Evolutionary conservation across 2,329 filamentous ascomycete species (phyloP).

Genomic region (Calonectria pauciramosa): DNA sequence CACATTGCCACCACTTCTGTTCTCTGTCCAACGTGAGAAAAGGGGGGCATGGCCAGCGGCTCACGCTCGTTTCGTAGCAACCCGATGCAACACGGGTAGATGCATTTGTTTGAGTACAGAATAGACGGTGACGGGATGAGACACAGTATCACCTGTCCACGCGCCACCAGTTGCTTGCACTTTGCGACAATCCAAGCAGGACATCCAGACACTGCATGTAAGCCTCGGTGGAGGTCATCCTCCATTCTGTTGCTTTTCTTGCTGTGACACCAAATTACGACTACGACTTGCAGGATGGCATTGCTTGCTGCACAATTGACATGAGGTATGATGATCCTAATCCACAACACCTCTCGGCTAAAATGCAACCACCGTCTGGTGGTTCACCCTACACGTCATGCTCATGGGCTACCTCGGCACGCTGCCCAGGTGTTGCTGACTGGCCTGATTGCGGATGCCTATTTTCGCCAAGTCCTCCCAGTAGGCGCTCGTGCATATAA

Average conservation of each 20-base stretch:
- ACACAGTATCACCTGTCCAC: constrained; percentile 2
- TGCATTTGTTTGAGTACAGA: constrained; percentile 22
- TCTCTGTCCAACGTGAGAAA: constrained; percentile 32
- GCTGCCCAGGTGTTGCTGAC: neutral
- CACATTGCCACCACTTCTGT: constrained; percentile 29
- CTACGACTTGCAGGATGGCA: constrained; percentile 18
- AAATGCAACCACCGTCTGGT: constrained; percentile 3
- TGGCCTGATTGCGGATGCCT: neutral
- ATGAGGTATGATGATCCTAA: constrained; percentile 34
- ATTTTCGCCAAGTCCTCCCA: neutral
- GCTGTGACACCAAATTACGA: constrained; percentile 17
- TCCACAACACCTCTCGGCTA: constrained; percentile 28
- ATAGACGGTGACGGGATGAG: constrained; percentile 5
- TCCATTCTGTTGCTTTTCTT: constrained; percentile 13
- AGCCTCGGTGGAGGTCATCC: neutral
- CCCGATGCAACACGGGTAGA: constrained; percentile 28
- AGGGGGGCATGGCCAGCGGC: constrained; percentile 19
- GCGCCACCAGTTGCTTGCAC: neutral
- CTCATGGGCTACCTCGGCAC: neutral
- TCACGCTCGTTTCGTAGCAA: constrained; percentile 31
- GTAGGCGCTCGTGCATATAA: constrained; percentile 1
- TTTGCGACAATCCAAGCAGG: neutral
- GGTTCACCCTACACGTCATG: constrained; percentile 21
- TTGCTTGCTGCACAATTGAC: constrained; percentile 28
- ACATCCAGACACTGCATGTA: neutral